Evolutionary conservation across 805 yeast species (phyloP), one percentile per base, ranked within the genome.

Genomic region (Nematodospora valgi): DNA sequence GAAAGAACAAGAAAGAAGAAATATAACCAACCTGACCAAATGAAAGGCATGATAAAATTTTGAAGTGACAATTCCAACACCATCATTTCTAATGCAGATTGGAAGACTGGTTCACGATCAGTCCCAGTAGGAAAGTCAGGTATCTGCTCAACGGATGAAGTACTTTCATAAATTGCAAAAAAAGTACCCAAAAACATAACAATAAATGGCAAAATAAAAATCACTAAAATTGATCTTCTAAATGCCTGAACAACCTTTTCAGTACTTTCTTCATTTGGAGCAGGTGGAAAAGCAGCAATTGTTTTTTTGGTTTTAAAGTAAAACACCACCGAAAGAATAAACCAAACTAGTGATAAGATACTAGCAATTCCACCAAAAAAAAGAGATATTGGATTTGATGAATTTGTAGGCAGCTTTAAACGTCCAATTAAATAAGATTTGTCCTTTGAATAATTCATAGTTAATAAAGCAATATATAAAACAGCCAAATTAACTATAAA

Each of bases 261-360:
- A 27, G 54, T 52, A 23, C 35, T 33, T 16, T 43, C 50, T 16
- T 45, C 35, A 2, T 30, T 25, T 12, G 41, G 30, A 8, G 47
- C 47, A 7, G 65, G 63, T 4, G 65, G 61, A 42, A 57, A 59
- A 24, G 48, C 44, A 4, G 45, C 40, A 14, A 61, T 48, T 20
- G 45, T 35, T 38, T 49, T 55, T 30, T 47, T 48, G n/a, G 67
- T 61, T 32, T 46, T 43, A 38, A 49, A 46, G 34, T 56, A 59
- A 38, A 45, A 48, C 6, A 35, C 31, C 1, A 56, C 18, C 4
- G 56, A 27, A 5, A 39, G 25, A 3, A 47, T 23, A 14, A 41
- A 20, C 54, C 54, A 48, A 11, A 38, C 38, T 7, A 42, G 4
- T 8, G 39, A 38, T 13, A 41, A 41, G 9, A 41, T 4, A 9